Base-by-base conservation (phyloP, 2,329 filamentous ascomycete species). In the Stemphylium vesicarium region DNA sequence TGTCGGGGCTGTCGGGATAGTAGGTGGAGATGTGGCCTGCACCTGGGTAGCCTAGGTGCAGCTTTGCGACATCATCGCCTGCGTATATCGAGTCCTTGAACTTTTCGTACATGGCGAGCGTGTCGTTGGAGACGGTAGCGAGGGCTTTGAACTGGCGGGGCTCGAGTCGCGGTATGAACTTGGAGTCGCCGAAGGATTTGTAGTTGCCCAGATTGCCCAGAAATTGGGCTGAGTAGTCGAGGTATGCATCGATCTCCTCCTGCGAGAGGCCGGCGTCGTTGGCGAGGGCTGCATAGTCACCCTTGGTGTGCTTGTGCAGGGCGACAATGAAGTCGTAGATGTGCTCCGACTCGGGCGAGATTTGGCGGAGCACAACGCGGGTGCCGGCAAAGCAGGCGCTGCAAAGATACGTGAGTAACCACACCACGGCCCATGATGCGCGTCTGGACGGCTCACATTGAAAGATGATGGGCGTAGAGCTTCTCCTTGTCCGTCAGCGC, bases 381-480 rank as follows among this genome's bases (percentile, higher is more conserved):
- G 80, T 80, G 6, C 82, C 82, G 32, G 79, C 74, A 42, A 79
- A 77, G 47, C 77, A 79, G 22, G 80, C 80, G 53, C 78, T 78
- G 39, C 15, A 9, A 29, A 4, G 11, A 11, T 24, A 12, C 10
- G 29, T 66, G 22, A 64, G 53, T 10, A 35, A 16, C 13, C 16
- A n/a, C 12, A 4, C 9, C 13, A 32, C 2, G 29, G 2, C 1
- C 26, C 18, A 35, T 7, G 15, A 6, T 15, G 35, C 5, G 48
- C 20, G 22, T 33, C 12, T 9, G 2, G 4, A 33, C 24, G 15
- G 15, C 64, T 47, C 69, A 77, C 75, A 75, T 53, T 33, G 75
- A 77, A 56, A 77, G 69, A 50, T 76, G 92, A 78, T 97, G 93
- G 61, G 93, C 90, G 82, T 97, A 97, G 72, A 90, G 88, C 80